Evolutionary conservation across 2,329 filamentous ascomycete genomes (phyloP).

Genomic region (Diaporthe helianthi): DNA sequence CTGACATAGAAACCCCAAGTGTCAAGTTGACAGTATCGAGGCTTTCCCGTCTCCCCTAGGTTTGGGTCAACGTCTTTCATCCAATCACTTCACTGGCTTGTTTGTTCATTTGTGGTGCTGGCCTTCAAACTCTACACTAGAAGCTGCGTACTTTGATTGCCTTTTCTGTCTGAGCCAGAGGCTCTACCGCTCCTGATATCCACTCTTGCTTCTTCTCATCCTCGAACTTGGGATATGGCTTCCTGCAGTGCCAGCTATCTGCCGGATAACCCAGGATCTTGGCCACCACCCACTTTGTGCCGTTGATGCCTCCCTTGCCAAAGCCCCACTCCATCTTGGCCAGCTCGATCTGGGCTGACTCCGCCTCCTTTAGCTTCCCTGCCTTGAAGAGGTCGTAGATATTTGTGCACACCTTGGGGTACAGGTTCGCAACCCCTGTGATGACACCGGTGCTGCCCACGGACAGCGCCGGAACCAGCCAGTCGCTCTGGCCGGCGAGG

Average conservation of each 20-base stretch:
- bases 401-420: conserved; percentile 56
- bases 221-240: conserved; percentile 59
- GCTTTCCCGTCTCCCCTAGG: background rate
- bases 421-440: conserved; percentile 66
- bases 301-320: conserved; percentile 65
- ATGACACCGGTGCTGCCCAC: conserved; percentile 65
- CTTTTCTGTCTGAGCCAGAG: conserved; percentile 36
- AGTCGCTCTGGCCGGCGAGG: conserved; percentile 75
- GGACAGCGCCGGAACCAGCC: conserved; percentile 65
- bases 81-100: background rate
- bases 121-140: background rate
- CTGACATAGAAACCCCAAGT: too few species aligned
- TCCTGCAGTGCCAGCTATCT: conserved; percentile 57
- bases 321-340: conserved; percentile 63
- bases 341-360: conserved; percentile 57
- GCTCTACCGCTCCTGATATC: conserved; percentile 42
- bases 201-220: conserved; percentile 54
- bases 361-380: conserved; percentile 56
- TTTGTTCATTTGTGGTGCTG: background rate
- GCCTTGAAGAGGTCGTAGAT: conserved; percentile 56
- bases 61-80: background rate
- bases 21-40: too few species aligned
- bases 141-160: conserved; percentile 6
- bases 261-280: conserved; percentile 60
- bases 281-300: conserved; percentile 66